Evolutionary conservation across 2,329 filamentous ascomycete species (phyloP), one percentile per base, ranked within the genome.

Genomic region (Stromatinia cepivora): DNA sequence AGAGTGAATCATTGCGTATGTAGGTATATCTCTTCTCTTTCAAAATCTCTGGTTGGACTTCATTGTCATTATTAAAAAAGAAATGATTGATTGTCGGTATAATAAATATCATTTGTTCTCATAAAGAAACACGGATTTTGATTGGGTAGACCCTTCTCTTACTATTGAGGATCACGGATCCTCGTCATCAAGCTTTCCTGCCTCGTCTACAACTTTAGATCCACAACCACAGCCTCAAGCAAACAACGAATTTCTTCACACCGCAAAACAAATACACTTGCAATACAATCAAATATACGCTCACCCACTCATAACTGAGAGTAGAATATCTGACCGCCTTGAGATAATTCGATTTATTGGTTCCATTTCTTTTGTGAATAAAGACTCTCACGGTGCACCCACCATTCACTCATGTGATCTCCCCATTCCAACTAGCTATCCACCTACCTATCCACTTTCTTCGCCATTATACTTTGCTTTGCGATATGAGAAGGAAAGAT

Each of bases 141-240:
- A 61, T 61, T 61, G 58, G 58, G 28, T 48, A 48, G 45, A 48
- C 25, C 28, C 45, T 48, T 39, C 22, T 22, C 20, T 31, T 9
- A n/a, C 25, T 36, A 39, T 10, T 50, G 59, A 50, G 52, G 59
- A 50, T 50, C 45, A 50, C 46, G 46, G 39, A 59, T 20, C 54
- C 50, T 57, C 63, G 48, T 58, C 64, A 66, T 59, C 64, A 48
- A 58, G 64, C 64, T 66, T 66, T 59, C 64, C 64, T 66, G 52
- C 64, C 64, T 66, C 52, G 22, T 58, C 39, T 28, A 46, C 28
- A 46, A 31, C 52, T 45, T 46, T 22, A 59, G 45, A 61, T 62
- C 54, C 54, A 67, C 65, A 52, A 42, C 31, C 45, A 36, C 65
- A 62, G 54, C 54, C 65, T 61, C 45, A 39, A 28, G n/a, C 65